A percentile compares a stretch with the other conserved stretches of the same genome.
phyloP scores from a whole-genome alignment of 768 basidiomycete genomes.

The Boletus reticuloceps region DNA sequence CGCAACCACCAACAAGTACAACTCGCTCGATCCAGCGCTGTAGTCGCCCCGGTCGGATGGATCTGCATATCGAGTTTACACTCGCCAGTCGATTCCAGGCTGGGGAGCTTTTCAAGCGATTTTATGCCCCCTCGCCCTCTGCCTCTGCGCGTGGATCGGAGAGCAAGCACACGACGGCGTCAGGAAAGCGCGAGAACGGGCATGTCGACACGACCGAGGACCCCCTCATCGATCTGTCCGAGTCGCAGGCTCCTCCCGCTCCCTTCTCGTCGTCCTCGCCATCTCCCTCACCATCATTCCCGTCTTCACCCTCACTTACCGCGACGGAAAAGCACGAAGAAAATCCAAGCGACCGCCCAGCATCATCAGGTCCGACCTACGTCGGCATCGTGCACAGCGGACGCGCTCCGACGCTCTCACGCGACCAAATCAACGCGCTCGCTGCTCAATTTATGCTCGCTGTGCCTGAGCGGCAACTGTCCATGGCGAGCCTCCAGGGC shows the following conservation, averaged over 20 bases:
- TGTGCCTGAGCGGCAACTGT: constrained; percentile 46
- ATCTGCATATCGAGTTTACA: constrained; percentile 74
- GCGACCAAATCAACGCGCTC: constrained; percentile 40
- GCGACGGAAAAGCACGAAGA: constrained; percentile 14
- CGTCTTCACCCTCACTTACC: background rate
- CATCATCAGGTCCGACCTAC: background rate
- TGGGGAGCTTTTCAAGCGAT: constrained; percentile 59
- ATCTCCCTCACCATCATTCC: background rate
- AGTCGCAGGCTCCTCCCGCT: background rate
- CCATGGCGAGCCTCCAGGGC: constrained; percentile 48
- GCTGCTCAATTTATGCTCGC: constrained; percentile 53
- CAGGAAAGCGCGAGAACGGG: background rate
- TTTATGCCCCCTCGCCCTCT: constrained; percentile 50
- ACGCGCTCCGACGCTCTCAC: constrained; percentile 42
- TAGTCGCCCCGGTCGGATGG: constrained; percentile 79
- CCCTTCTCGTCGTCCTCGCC: background rate
- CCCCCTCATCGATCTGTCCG: constrained; percentile 18
- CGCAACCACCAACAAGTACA: constrained; percentile 76
- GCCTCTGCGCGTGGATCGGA: background rate
- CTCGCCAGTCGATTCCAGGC: constrained; percentile 72
- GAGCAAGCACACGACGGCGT: background rate
- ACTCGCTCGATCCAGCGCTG: constrained; percentile 68
- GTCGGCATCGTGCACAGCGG: constrained; percentile 28
- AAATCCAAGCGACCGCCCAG: background rate
- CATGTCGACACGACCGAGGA: background rate